A percentile compares a stretch with the other conserved stretches of the same genome.
Conservation (phyloP, 2,329 filamentous ascomycete species). For the Fusarium sp. region DNA sequence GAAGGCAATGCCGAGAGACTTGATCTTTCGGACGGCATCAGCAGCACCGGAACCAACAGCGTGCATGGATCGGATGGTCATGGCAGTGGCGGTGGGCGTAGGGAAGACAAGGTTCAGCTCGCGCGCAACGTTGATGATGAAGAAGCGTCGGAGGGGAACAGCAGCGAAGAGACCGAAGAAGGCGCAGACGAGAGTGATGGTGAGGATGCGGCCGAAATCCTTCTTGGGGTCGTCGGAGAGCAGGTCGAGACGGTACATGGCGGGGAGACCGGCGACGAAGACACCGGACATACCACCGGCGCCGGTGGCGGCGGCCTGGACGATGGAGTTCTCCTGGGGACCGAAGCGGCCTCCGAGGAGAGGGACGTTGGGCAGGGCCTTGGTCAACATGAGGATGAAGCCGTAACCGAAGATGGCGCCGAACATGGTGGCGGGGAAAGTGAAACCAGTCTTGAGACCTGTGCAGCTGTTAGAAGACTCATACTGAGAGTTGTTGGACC, state of each 20-base stretch:
- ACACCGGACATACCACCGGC: conserved; percentile 69
- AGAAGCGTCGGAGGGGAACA: conserved; percentile 75
- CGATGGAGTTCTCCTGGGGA: conserved; percentile 72
- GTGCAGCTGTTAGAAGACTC: neutral
- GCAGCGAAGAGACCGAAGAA: conserved; percentile 76
- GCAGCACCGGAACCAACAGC: conserved; percentile 63
- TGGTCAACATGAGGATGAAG: conserved; percentile 67
- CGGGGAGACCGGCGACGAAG: conserved; percentile 71
- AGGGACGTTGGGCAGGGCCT: conserved; percentile 62
- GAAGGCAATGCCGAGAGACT: conserved; percentile 66
- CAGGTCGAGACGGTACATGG: conserved; percentile 69
- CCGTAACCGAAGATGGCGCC: conserved; percentile 71
- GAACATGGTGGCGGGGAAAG: conserved; percentile 62
- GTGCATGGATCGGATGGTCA: conserved; percentile 75
- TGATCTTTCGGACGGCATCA: conserved; percentile 69
- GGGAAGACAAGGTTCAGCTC: conserved; percentile 72
- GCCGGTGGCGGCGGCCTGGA: conserved; percentile 71
- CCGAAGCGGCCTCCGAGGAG: conserved; percentile 68
- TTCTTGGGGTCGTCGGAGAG: conserved; percentile 63
- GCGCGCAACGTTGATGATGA: conserved; percentile 74
- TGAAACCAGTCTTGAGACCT: conserved; percentile 66
- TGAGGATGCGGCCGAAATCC: conserved; percentile 70
- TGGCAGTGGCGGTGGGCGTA: conserved; percentile 69
- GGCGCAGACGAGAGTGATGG: conserved; percentile 71
- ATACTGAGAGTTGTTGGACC: no score